Evolutionary conservation across 2,329 filamentous ascomycete species (phyloP).

Genomic region (Sporothrix brunneoviolacea): DNA sequence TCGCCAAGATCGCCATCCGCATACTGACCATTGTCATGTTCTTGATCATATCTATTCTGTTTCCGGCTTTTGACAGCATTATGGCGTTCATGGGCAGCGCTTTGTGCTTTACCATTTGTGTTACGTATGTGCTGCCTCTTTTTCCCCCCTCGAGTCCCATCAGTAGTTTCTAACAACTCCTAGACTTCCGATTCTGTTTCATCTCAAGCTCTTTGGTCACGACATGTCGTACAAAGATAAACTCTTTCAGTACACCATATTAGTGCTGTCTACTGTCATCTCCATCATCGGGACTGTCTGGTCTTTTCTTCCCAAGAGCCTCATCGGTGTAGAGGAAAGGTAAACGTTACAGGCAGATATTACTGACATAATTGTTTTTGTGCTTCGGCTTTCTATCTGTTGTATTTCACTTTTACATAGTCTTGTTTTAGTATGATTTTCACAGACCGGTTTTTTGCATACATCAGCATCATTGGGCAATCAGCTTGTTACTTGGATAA

Average conservation of each 20-base stretch:
- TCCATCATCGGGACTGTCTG: slow-evolving; percentile 76
- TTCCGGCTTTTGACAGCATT: slow-evolving; percentile 78
- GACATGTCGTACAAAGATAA: slow-evolving; percentile 61
- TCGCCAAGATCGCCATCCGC: slow-evolving; percentile 56
- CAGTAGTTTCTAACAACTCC: neutral
- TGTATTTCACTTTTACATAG: neutral
- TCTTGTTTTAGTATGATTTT: too few species aligned
- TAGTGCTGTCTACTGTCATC: slow-evolving; percentile 61
- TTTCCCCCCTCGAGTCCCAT: neutral
- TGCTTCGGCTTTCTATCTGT: too few species aligned
- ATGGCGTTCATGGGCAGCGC: slow-evolving; percentile 88
- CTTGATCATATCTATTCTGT: slow-evolving; percentile 61
- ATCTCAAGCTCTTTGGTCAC: slow-evolving; percentile 78
- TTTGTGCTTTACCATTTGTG: slow-evolving; percentile 88
- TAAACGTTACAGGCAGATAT: too few species aligned
- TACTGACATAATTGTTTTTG: too few species aligned
- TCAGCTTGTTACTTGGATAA: too few species aligned
- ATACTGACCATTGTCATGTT: slow-evolving; percentile 64
- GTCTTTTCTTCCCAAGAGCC: slow-evolving; percentile 76
- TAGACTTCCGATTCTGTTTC: slow-evolving; percentile 73
- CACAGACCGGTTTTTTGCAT: neutral
- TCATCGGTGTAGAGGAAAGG: slow-evolving; percentile 51
- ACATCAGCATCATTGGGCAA: too few species aligned
- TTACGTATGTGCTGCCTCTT: slow-evolving; percentile 50
- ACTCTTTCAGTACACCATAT: slow-evolving; percentile 59